Base-by-base conservation (phyloP, 371 early-diverging fungal genomes). In the Dichotomocladium elegans region DNA sequence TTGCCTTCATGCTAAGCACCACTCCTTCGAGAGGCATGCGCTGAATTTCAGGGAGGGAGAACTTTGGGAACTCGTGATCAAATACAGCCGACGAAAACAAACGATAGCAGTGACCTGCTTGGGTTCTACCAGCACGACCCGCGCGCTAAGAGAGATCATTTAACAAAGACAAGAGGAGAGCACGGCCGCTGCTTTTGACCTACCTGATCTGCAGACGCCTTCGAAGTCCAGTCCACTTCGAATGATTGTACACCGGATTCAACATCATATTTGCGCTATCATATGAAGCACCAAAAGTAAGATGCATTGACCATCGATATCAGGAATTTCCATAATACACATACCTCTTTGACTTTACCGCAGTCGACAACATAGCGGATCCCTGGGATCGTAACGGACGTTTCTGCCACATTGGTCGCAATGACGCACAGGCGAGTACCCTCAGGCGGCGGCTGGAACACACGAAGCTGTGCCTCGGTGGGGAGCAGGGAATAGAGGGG, bases 351-450 rank as follows among this genome's bases (percentile, higher is more conserved):
- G 21, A 87, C 90, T 67, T 92, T 89, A 24, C 99, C 99, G 41
- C 88, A 83, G 71, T 99, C 99, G 12, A 99, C 90, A 1, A 99
- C 99, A 66, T 96, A 98, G n/a, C 85, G 83, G 51, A 99, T 88
- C 25, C 90, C 89, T 14, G 96, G 96, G 41, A 99, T 99, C 3
- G 99, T 99, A 17, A 99, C 83, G 14, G 95, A 94, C 0, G 99
- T 99, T 74, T 99, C 99, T 4, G 99, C 99, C 9, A 99, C 96
- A 65, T 99, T 99, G 24, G 99, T 99, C 7, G 98, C 94, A 27
- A 99, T 80, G 9, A 99, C 95, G 61, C 93, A 91, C 26, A 97
- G 75, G 14, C 99, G 85, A n/a, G 88, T 80, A 31, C 95, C 95
- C 21, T 85, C 81, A 4, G 96, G 96, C 26, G 91, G 89, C 9